phyloP scores from a whole-genome alignment of 2,329 filamentous ascomycete species.

The Pseudogymnoascus sp. region DNA sequence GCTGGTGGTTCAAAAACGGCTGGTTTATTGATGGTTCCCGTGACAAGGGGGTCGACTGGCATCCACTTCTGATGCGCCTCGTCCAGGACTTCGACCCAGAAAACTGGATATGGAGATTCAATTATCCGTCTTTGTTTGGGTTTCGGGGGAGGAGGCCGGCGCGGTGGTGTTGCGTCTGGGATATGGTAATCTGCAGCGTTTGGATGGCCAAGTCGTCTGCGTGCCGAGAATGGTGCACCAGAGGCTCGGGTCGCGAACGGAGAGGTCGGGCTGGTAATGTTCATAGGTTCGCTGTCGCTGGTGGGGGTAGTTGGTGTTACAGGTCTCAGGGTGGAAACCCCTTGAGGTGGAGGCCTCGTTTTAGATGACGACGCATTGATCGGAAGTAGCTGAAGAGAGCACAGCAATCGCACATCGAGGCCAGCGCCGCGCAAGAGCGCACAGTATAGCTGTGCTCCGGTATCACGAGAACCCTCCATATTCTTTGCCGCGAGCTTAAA shows the following conservation, averaged over 20 bases:
- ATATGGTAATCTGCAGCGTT: constrained; percentile 44
- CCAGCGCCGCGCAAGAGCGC: constrained; percentile 76
- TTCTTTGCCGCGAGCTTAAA: constrained; percentile 61
- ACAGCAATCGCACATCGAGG: constrained; percentile 74
- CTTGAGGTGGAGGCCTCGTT: constrained; percentile 19
- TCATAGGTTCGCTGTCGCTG: constrained; percentile 24
- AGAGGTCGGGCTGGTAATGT: constrained; percentile 10
- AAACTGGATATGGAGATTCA: constrained; percentile 74
- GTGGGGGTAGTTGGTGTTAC: constrained; percentile 21
- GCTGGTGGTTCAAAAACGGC: constrained; percentile 74
- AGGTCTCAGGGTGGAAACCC: constrained; percentile 30
- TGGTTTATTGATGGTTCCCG: constrained; percentile 67
- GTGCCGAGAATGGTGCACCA: constrained; percentile 17
- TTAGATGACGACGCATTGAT: constrained; percentile 41
- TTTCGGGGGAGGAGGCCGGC: constrained; percentile 29
- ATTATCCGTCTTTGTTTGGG: constrained; percentile 39
- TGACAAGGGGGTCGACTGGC: constrained; percentile 76
- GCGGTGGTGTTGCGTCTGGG: constrained; percentile 32
- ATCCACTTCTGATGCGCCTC: constrained; percentile 85
- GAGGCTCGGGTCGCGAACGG: constrained; percentile 13
- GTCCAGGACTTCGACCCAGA: constrained; percentile 92
- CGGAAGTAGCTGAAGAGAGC: constrained; percentile 76
- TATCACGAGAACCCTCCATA: constrained; percentile 74
- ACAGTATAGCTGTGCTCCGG: constrained; percentile 86
- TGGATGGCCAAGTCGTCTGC: constrained; percentile 27